Evolutionary conservation across 202 grass and related monocot species (phyloP).

Genomic region (Schoenoplectus tabernaemontani): DNA sequence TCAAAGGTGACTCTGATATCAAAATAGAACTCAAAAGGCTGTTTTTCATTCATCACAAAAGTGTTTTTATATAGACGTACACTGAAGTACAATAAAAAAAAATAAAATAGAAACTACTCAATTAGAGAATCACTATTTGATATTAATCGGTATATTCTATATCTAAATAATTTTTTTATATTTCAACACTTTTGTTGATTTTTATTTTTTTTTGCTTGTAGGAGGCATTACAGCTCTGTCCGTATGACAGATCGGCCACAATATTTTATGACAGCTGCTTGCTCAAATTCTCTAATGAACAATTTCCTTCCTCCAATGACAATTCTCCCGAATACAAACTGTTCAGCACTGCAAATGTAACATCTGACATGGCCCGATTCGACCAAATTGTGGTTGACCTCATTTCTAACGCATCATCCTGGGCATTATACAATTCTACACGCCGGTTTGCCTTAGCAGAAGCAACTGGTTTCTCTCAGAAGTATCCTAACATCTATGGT

Average conservation of each 20-base stretch:
- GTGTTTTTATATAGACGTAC: no score
- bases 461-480: neutral
- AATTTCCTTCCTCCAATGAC: slow-evolving; percentile 8
- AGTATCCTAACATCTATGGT: slow-evolving; percentile 26
- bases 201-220: neutral
- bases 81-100: no score
- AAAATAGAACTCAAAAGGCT: no score
- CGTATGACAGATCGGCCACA: slow-evolving; percentile 24
- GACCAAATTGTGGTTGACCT: neutral
- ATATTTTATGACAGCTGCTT: slow-evolving; percentile 47
- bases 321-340: neutral
- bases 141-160: no score
- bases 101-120: no score
- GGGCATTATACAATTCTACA: slow-evolving; percentile 12
- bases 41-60: no score
- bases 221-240: slow-evolving; percentile 27
- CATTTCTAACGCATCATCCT: neutral
- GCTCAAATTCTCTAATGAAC: slow-evolving; percentile 42
- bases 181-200: neutral
- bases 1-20: no score
- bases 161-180: neutral
- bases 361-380: neutral
- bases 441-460: slow-evolving; percentile 15
- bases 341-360: neutral
- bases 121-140: no score